phyloP scores from a whole-genome alignment of 441 rosid species.

The Pelargonium myrrhifolium region DNA sequence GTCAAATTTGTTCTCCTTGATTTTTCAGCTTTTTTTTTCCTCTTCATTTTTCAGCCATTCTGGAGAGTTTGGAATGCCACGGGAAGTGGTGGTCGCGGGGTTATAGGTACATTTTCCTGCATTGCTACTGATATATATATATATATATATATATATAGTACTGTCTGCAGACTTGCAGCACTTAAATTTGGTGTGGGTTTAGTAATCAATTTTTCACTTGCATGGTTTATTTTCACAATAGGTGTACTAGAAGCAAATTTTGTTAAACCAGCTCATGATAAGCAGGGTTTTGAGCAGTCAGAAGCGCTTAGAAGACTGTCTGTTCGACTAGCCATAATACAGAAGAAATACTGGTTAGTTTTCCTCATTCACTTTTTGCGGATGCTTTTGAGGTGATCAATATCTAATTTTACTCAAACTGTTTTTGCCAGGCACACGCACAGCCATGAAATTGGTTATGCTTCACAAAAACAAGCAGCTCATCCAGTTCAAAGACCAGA shows the following conservation, averaged over 20 bases:
- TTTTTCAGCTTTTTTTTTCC: background rate
- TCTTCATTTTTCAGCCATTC: constrained; percentile 58
- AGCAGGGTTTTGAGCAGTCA: constrained; percentile 85
- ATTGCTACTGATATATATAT: constrained; percentile 6
- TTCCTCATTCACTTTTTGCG: constrained; percentile 8
- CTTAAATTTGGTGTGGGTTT: constrained; percentile 2
- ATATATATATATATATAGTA: no score
- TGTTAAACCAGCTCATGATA: constrained; percentile 90
- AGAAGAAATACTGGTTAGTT: constrained; percentile 74
- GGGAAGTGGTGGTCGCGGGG: constrained; percentile 95
- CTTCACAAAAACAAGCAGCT: background rate
- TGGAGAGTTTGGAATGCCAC: constrained; percentile 98
- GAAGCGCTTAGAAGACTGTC: constrained; percentile 65
- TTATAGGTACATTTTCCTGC: constrained; percentile 48
- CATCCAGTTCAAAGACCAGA: background rate
- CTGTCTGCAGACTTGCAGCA: no score
- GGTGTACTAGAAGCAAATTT: constrained; percentile 93
- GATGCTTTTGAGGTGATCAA: background rate
- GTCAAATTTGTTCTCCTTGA: background rate
- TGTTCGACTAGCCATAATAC: constrained; percentile 57
- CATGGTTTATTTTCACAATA: constrained; percentile 27
- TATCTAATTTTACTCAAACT: constrained; percentile 5
- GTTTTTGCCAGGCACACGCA: constrained; percentile 1
- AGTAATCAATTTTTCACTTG: constrained; percentile 9
- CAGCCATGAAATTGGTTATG: constrained; percentile 1